Conservation (phyloP, 2,329 filamentous ascomycete species). For the Colletotrichum eremochloae region DNA sequence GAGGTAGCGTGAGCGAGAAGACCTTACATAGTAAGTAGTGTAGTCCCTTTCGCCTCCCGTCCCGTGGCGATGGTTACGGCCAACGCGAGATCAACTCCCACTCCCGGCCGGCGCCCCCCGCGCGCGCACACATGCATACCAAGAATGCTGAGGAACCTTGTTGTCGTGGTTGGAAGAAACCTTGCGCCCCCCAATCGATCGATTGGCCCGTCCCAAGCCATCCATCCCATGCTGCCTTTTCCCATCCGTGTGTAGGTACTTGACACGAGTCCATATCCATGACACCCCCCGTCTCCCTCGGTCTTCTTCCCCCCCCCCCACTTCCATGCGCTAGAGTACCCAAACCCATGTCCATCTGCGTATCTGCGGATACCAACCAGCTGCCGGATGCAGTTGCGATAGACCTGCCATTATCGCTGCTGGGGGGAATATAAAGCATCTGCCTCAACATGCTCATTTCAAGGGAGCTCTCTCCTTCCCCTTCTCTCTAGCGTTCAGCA, state of each 20-base stretch:
- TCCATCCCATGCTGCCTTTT: constrained; percentile 13
- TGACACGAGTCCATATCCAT: constrained; percentile 34
- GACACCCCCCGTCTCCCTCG: constrained; percentile 11
- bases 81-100: constrained; percentile 7
- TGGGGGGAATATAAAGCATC: constrained; percentile 35
- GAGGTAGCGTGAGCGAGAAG: constrained; percentile 1
- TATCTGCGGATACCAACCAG: constrained; percentile 38
- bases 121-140: constrained; percentile 5
- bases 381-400: constrained; percentile 39
- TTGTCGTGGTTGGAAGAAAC: constrained; percentile 22
- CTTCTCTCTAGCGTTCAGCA: constrained; percentile 30
- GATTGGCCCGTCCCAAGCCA: constrained; percentile 16
- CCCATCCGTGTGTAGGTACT: constrained; percentile 3
- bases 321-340: constrained; percentile 27
- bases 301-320: constrained; percentile 2
- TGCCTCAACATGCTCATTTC: constrained; percentile 8
- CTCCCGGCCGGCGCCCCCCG: constrained; percentile 5
- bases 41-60: constrained; percentile 22
- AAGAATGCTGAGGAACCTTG: constrained; percentile 21
- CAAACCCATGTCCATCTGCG: constrained; percentile 19
- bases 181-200: not conserved
- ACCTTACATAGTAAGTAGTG: no score
- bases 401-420: constrained; percentile 26
- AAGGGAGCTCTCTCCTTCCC: not conserved
- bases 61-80: constrained; percentile 34